These are phyloP conservation scores for Ophiostoma sp. DNA, from an alignment of 2,329 filamentous ascomycete species.

Conservation along the genomic window DNA sequence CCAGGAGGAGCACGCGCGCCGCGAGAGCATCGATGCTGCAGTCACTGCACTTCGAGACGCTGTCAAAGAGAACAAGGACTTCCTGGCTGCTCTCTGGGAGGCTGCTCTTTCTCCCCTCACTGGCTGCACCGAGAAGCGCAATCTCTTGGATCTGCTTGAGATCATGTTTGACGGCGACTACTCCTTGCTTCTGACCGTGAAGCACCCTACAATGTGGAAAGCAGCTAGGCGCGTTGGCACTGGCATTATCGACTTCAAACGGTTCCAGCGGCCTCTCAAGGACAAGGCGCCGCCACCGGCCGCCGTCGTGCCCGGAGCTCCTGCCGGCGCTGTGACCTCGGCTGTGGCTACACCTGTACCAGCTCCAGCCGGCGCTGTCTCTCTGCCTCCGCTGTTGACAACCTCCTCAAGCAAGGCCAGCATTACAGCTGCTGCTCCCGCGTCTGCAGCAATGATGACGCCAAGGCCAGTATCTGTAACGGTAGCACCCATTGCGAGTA, in stretches of 20 bases:
- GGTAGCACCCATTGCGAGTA: not conserved
- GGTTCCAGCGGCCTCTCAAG: slow-evolving; percentile 23
- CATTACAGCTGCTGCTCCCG: not conserved
- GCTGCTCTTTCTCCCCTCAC: slow-evolving; percentile 45
- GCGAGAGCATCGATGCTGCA: slow-evolving; percentile 44
- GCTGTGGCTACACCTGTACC: not conserved
- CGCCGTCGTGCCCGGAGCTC: not conserved
- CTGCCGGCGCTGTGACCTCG: not conserved
- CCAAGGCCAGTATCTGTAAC: not conserved
- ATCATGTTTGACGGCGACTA: slow-evolving; percentile 47
- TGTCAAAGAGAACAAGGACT: slow-evolving; percentile 38
- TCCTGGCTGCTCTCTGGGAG: slow-evolving; percentile 45
- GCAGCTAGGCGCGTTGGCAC: slow-evolving; percentile 28
- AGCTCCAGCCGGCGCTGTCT: not conserved
- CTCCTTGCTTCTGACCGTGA: slow-evolving; percentile 43
- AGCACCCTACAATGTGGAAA: slow-evolving; percentile 44
- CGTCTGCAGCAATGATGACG: not conserved
- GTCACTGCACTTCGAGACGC: slow-evolving; percentile 47
- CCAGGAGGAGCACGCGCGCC: slow-evolving; percentile 43
- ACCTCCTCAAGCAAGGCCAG: not conserved
- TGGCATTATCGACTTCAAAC: slow-evolving; percentile 25
- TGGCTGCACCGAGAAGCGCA: slow-evolving; percentile 44
- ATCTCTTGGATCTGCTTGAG: slow-evolving; percentile 47
- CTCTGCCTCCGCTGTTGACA: slow-evolving; percentile 12
- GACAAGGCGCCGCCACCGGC: slow-evolving; percentile 1